Base-by-base conservation (phyloP, 2,329 filamentous ascomycete genomes). In the Stachybotrys chartarum region DNA sequence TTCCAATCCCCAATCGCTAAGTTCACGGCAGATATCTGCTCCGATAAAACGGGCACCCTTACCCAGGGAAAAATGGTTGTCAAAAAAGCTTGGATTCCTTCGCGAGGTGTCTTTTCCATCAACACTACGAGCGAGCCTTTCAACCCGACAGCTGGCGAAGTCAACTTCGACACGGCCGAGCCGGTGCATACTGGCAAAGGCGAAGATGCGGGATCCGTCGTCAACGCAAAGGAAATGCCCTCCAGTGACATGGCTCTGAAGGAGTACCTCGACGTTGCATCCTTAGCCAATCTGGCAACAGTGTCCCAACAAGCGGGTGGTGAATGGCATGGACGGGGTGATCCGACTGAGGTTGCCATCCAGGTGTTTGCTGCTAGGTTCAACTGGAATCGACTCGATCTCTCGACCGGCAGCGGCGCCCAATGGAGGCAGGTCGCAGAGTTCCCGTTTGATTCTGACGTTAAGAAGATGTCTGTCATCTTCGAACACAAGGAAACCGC, bases 381-480 rank as follows among this genome's bases (percentile, higher is more conserved):
- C 65, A 74, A 82, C 55, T 83, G 82, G 77, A 84, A 84, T 57
- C 77, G 81, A 8, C 72, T 77, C 16, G 72, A 73, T 8, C 78
- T 81, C 60, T 78, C 77, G 0, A 72, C 74, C 12, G 80, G 77
- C 3, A 73, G 80, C 1, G 70, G 70, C 5, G 72, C 79, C 0
- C 63, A 73, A 31, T 86, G 82, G 82, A 73, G 71, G 18, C 76
- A 86, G 60, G 71, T 85, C 30, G 82, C 83, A 1, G 87, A 90
- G 62, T 88, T 87, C 56, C 87, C 86, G 0, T 91, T 90, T 59
- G 87, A 90, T 64, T 89, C 86, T 0, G 82, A 82, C 56, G 80
- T 90, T 59, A 91, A 90, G 74, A 87, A 85, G 63, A 90, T 90
- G 87, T 87, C 85, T 0, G 85, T 88, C 44, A 83, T 89, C 54